Conservation (phyloP, 495 filamentous ascomycete species). For the Tetracladium marchalianum region DNA sequence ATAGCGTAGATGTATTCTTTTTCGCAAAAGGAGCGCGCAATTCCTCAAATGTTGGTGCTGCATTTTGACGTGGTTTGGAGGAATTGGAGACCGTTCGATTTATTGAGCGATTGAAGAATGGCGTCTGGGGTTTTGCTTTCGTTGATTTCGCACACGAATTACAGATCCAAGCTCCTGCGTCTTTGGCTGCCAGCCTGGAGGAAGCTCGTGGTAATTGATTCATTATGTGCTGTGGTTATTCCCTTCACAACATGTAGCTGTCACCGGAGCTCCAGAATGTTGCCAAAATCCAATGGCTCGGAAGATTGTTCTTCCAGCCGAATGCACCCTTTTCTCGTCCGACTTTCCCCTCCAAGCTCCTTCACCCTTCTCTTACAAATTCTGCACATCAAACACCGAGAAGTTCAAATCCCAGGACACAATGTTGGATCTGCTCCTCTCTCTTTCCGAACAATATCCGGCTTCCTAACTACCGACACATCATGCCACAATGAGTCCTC, state of each 20-base stretch:
- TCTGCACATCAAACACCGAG: too few relatives aligned
- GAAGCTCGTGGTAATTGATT: constrained; percentile 11
- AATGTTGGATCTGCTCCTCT: too few relatives aligned
- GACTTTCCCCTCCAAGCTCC: too few relatives aligned
- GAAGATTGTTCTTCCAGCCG: constrained; percentile 4
- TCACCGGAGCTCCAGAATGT: constrained; percentile 4
- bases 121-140: background rate
- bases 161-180: constrained; percentile 15
- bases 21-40: constrained; percentile 43
- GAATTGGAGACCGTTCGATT: constrained; percentile 10
- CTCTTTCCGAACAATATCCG: too few relatives aligned
- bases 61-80: constrained; percentile 18
- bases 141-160: constrained; percentile 13
- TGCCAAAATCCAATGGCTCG: constrained; percentile 5
- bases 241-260: background rate
- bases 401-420: too few relatives aligned
- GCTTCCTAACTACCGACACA: too few relatives aligned
- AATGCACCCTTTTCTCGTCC: background rate
- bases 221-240: constrained; percentile 4
- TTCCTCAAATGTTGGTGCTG: constrained; percentile 42
- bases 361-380: too few relatives aligned
- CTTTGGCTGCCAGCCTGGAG: constrained; percentile 5
- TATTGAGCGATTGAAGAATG: constrained; percentile 14
- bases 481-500: too few relatives aligned
- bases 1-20: constrained; percentile 51